Conservation (phyloP, 345 rosid genomes). For the Gossypium herbaceum region DNA sequence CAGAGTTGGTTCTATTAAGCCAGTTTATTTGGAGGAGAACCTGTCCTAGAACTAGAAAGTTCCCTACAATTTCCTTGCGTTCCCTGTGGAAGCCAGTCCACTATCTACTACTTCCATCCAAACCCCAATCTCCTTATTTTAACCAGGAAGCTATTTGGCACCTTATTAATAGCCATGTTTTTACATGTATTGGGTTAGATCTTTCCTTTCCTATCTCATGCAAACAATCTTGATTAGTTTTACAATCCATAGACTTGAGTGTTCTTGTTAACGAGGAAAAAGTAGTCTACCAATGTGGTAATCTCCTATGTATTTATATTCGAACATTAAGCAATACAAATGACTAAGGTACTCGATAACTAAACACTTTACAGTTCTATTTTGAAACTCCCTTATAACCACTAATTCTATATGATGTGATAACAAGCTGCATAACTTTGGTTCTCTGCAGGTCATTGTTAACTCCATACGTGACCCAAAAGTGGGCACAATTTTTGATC, state of each 20-base stretch:
- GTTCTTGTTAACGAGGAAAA: background rate
- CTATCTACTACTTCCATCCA: background rate
- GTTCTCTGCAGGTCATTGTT: conserved; percentile 52
- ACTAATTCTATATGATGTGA: background rate
- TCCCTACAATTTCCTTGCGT: background rate
- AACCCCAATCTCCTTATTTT: background rate
- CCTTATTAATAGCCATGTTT: too few species aligned
- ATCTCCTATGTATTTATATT: background rate
- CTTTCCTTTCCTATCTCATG: conserved; percentile 1
- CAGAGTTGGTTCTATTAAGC: background rate
- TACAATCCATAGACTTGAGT: background rate
- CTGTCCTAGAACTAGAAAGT: conserved; percentile 6
- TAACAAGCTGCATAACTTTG: background rate
- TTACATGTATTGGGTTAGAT: background rate
- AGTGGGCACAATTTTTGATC: conserved; percentile 59
- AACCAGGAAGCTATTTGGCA: too few species aligned
- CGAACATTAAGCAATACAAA: background rate
- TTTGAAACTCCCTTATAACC: background rate
- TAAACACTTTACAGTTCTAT: background rate
- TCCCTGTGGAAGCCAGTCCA: background rate
- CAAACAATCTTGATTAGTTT: background rate
- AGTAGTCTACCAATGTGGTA: background rate
- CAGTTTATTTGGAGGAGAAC: background rate
- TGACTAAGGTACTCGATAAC: background rate
- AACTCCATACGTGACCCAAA: conserved; percentile 52